These are phyloP conservation scores for Prinsepia uniflora DNA, from an alignment of 306 rosid genomes.

Conservation along the genomic window DNA sequence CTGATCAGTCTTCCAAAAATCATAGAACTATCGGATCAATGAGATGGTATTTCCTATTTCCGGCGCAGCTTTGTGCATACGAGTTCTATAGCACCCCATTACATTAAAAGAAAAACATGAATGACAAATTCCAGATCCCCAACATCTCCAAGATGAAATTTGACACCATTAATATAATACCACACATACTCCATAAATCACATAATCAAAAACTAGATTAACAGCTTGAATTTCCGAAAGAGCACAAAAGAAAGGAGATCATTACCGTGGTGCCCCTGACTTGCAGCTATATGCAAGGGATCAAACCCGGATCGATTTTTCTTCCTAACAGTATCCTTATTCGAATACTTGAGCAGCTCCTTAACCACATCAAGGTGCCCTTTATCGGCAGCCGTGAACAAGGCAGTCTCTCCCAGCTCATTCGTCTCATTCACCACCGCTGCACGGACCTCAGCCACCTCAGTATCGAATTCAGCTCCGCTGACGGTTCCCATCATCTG, in stretches of 20 bases:
- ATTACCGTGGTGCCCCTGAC: slow-evolving; percentile 81
- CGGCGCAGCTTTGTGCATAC: neutral
- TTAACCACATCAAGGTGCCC: slow-evolving; percentile 83
- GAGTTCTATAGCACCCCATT: neutral
- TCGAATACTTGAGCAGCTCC: slow-evolving; percentile 74
- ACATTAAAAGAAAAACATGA: neutral
- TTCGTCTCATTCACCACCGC: slow-evolving; percentile 81
- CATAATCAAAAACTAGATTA: neutral
- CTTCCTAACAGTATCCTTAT: slow-evolving; percentile 46
- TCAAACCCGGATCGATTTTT: slow-evolving; percentile 69
- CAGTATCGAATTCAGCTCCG: slow-evolving; percentile 59
- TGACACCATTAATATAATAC: neutral
- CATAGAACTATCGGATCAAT: neutral
- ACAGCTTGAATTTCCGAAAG: neutral
- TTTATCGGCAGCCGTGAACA: slow-evolving; percentile 81
- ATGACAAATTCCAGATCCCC: neutral
- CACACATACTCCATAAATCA: neutral
- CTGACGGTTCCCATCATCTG: slow-evolving; percentile 65
- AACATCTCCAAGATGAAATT: slow-evolving; percentile 1
- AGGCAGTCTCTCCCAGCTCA: slow-evolving; percentile 81
- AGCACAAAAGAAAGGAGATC: neutral
- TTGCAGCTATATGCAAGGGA: slow-evolving; percentile 91
- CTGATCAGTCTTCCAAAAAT: neutral
- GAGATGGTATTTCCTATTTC: neutral
- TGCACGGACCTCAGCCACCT: slow-evolving; percentile 90